Evolutionary conservation across 768 basidiomycete genomes (phyloP), one percentile per base, ranked within the genome.

Genomic region (Tephrocybe sp.): DNA sequence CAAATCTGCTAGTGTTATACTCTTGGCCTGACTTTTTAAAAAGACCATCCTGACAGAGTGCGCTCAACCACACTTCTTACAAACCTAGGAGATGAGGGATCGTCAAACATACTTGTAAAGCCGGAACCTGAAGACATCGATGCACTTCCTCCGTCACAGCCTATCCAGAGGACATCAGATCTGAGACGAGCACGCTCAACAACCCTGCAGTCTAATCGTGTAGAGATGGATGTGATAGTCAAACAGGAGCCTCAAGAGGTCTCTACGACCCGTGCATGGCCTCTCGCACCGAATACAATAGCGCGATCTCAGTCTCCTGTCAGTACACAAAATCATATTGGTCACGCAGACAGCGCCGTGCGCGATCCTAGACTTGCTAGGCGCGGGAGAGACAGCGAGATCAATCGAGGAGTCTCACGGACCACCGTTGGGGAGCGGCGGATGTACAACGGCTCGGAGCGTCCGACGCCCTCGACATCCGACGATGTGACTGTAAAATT

Each of bases 121-220:
- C 13, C 42, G 4, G 55, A 57, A 26, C 45, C 51, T n/a, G 31
- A 26, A 22, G 55, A 54, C 14, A 40, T 48, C n/a, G n/a, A 30
- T 31, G 12, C 17, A 14, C 4, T 51, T 7, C 48, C 46, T 20
- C 32, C 46, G 23, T 43, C 41, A 4, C 19, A 30, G 4, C 32
- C 39, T 9, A 22, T 39, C 22, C 35, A 7, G 6, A 40, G 7
- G 36, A 43, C 48, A 39, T 20, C 17, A 9, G 52, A 57, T 39
- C 43, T 41, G 1, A 47, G 52, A 30, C 38, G 39, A 47, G 45
- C 47, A 1, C 51, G 46, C 17, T 52, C 51, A 6, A 31, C 33
- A 8, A 52, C 51, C 3, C 32, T 52, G 22, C 39, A 20, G 2
- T 33, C 51, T 12, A n/a, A 52, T 7, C 9, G 17, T 16, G 9